Evolutionary conservation across 2,329 filamentous ascomycete genomes (phyloP), one percentile per base, ranked within the genome.

Genomic region (Microsporum ferrugineum): DNA sequence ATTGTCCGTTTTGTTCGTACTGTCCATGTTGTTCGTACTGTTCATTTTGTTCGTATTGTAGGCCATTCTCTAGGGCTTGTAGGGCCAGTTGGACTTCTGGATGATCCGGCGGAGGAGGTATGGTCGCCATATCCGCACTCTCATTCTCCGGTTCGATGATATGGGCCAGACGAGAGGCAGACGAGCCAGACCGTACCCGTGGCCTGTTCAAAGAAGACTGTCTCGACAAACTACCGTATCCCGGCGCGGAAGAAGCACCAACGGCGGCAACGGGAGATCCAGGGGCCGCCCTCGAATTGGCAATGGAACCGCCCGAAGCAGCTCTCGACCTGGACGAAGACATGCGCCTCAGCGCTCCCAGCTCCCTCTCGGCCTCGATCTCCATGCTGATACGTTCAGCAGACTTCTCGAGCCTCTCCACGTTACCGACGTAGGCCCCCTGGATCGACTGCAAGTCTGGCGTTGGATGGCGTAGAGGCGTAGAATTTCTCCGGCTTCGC

Each of bases 381-480:
- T 72, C 75, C 65, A 73, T 71, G 67, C 77, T 80, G 62, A 80
- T 68, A 38, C 75, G 74, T 67, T 79, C 78, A 14, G 78, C 78
- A 64, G 73, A 78, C 64, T 74, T 71, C 65, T 80, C 78, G 65
- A 80, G 65, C 49, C 78, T 71, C 66, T 78, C 77, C 60, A 80
- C 75, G 72, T 80, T 79, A 63, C 75, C 75, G 34, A 75, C 67
- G 62, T 80, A 79, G 31, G 78, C 78, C 47, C 78, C 78, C 70
- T 80, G 78, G 61, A 79, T 64, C 38, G 78, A 76, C 63, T 80
- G 78, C 14, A 80, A 71, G 65, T 78, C 78, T 2, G 78, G 78
- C 12, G 71, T 79, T 14, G 78, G 78, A 67, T 79, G 77, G 61
- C 73, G 76, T 61, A 79, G 71, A 63, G 75, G 75, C 14, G 76